Conservation (phyloP, 495 filamentous ascomycete species). For the Aspergillus wentii region DNA sequence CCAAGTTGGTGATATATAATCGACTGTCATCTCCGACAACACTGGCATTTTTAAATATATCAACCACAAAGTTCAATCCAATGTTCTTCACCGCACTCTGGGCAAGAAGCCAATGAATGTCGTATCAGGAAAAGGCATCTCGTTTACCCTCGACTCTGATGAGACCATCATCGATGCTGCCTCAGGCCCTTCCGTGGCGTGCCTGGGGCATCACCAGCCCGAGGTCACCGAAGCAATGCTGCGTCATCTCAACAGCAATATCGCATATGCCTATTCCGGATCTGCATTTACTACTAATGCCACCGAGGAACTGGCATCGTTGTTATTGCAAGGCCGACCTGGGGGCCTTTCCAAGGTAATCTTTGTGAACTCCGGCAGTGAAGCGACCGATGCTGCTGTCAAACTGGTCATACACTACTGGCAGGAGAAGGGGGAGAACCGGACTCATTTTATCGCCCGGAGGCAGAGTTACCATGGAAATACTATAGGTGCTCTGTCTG, state of each 20-base stretch:
- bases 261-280: constrained; percentile 12
- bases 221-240: constrained; percentile 10
- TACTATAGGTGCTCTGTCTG: constrained; percentile 54
- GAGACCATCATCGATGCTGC: constrained; percentile 48
- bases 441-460: constrained; percentile 53
- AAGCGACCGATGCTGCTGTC: constrained; percentile 56
- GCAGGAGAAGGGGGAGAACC: constrained; percentile 26
- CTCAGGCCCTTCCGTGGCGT: constrained; percentile 27
- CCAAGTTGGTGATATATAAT: too few relatives aligned
- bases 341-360: constrained; percentile 23
- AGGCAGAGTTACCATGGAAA: constrained; percentile 63
- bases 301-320: constrained; percentile 22
- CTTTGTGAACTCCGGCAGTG: constrained; percentile 42
- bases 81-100: constrained; percentile 24
- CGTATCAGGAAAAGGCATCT: constrained; percentile 14
- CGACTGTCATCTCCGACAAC: too few relatives aligned
- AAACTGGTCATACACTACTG: constrained; percentile 48
- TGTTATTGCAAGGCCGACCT: constrained; percentile 23
- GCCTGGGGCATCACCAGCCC: constrained; percentile 23
- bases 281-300: constrained; percentile 11
- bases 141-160: constrained; percentile 38
- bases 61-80: constrained; percentile 6
- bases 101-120: constrained; percentile 14
- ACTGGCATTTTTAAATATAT: too few relatives aligned
- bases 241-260: constrained; percentile 10